Evolutionary conservation across 345 rosid genomes (phyloP).

Genomic region (Euphorbia lathyris): DNA sequence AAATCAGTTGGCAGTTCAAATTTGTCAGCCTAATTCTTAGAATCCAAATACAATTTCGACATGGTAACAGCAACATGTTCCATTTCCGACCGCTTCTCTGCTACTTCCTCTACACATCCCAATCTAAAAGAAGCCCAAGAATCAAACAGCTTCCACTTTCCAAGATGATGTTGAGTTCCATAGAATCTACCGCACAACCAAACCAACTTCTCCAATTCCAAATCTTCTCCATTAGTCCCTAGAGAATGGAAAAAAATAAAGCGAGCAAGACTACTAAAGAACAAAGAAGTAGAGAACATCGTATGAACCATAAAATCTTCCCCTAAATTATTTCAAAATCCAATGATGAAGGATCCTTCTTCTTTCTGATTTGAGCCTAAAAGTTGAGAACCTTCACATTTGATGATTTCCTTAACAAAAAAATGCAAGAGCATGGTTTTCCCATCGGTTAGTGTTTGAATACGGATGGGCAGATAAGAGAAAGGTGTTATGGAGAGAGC

Average conservation of each 20-base stretch:
- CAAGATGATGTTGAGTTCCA: no score
- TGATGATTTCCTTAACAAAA: no score
- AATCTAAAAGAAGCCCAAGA: no score
- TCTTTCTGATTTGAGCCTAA: no score
- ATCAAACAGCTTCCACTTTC: no score
- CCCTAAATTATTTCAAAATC: no score
- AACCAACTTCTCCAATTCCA: constrained; percentile 28
- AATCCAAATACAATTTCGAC: constrained; percentile 30
- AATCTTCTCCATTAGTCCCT: constrained; percentile 21
- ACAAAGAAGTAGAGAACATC: constrained; percentile 78
- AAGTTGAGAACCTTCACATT: no score
- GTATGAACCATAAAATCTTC: constrained; percentile 87
- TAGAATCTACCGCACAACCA: constrained; percentile 17
- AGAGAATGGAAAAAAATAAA: constrained; percentile 57
- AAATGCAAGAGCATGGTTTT: no score
- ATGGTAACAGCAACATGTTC: constrained; percentile 21
- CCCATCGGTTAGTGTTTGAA: no score
- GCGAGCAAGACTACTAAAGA: constrained; percentile 51
- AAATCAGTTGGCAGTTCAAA: constrained; percentile 29
- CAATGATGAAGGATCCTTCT: no score
- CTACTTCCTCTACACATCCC: constrained; percentile 29
- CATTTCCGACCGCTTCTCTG: constrained; percentile 29
- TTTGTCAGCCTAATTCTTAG: constrained; percentile 28
- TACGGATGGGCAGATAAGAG: no score
- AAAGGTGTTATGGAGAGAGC: no score